Evolutionary conservation across 805 yeast genomes (phyloP), one percentile per base, ranked within the genome.

Genomic region (Ogataea glucozyma): DNA sequence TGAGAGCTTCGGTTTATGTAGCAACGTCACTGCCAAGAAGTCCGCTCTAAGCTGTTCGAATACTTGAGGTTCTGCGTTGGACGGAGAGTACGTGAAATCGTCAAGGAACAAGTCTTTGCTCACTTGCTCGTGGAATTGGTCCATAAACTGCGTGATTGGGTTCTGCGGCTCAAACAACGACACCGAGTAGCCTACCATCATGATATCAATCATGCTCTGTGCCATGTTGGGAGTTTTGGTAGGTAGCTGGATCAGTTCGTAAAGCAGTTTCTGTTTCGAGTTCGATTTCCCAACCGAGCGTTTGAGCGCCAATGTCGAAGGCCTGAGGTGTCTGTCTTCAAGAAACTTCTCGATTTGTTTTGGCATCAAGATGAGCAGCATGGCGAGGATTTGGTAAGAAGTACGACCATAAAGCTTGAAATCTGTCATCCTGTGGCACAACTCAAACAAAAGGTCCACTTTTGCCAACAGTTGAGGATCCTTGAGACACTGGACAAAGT

Each of bases 371-470:
- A 66, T 49, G 27, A 70, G 16, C 17, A 71, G 44, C 13, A 62
- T 48, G 6, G 72, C 61, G 22, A 70, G 55, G 34, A 70, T 56
- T 26, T 55, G 61, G 49, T 56, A 61, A 8, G 63, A 41, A 12
- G 66, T 31, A 52, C 53, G 52, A 39, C 61, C 41, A 52, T 56
- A 52, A 41, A 58, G 42, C 44, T 57, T 47, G 49, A 49, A 43
- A 43, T 64, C 75, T 3, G 63, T 48, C 6, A 54, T 41, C 31
- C 56, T 59, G 34, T 54, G 47, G 5, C 65, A 34, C n/a, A 56
- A 52, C 26, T 71, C 76, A 49, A 70, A 70, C n/a, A 71, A 43
- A 0, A 51, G 26, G 17, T 66, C 72, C 5, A 65, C 64, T 36
- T 60, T 62, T 20, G 52, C 36, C 3, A 51, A 29, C 4, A 60